These are phyloP conservation scores for Polysphondylium violaceum DNA, from an alignment of 78 protist species.

Conservation along the genomic window DNA sequence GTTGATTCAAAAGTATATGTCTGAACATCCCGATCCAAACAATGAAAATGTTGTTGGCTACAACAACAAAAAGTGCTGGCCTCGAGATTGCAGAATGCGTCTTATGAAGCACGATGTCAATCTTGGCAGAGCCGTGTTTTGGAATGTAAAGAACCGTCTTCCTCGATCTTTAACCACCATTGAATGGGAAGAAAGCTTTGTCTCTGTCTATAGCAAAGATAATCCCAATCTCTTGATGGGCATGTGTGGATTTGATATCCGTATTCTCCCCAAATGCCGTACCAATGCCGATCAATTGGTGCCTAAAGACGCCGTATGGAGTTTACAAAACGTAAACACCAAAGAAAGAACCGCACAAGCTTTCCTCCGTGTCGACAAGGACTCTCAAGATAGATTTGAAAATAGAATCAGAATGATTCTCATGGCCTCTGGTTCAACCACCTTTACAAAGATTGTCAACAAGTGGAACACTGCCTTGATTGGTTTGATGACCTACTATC, in stretches of 20 bases:
- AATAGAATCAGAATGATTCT: conserved; percentile 98
- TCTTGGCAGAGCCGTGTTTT: conserved; percentile 99
- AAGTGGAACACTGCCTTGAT: conserved; percentile 99
- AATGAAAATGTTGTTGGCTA: conserved; percentile 99
- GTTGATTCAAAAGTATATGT: conserved; percentile 97
- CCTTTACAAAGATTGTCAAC: conserved; percentile 99
- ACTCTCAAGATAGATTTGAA: conserved; percentile 90
- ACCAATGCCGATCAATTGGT: conserved; percentile 81
- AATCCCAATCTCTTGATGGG: conserved; percentile 99
- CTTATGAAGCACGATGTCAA: conserved; percentile 99
- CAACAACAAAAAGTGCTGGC: conserved; percentile 99
- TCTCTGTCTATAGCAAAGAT: conserved; percentile 97
- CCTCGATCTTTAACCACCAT: conserved; percentile 98
- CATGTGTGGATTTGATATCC: conserved; percentile 98
- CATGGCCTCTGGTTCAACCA: conserved; percentile 98
- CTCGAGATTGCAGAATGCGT: conserved; percentile 99
- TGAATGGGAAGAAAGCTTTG: conserved; percentile 96
- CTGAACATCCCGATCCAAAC: conserved; percentile 99
- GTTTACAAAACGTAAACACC: conserved; percentile 93
- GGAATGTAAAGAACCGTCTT: conserved; percentile 97
- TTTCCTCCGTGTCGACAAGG: conserved; percentile 95
- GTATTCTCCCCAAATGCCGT: conserved; percentile 97
- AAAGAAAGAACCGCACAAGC: conserved; percentile 98
- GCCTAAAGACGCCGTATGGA: conserved; percentile 98
- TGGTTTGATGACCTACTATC: conserved; percentile 98